Conservation (phyloP, 2,329 filamentous ascomycete genomes). For the Tolypocladium capitatum region DNA sequence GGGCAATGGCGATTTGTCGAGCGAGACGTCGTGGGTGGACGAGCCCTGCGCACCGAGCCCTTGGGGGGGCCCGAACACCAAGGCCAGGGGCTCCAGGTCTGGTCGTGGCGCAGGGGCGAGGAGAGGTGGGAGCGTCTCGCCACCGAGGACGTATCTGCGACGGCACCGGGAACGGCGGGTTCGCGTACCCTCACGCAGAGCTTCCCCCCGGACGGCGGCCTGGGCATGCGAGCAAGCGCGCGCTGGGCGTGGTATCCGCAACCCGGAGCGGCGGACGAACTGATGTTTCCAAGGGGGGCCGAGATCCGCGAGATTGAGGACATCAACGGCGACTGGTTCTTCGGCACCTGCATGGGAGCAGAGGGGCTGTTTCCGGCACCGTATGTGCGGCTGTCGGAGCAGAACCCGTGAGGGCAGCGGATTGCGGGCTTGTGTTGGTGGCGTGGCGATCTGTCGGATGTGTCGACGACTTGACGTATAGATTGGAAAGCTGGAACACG, state of each 20-base stretch:
- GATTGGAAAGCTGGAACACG: background rate
- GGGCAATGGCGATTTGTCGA: slow-evolving; percentile 57
- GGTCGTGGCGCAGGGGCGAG: slow-evolving; percentile 35
- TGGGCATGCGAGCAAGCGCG: slow-evolving; percentile 50
- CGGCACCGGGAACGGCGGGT: slow-evolving; percentile 21
- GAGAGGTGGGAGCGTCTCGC: slow-evolving; percentile 33
- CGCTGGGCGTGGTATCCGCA: slow-evolving; percentile 70
- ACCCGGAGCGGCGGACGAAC: slow-evolving; percentile 53
- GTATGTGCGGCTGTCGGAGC: slow-evolving; percentile 46
- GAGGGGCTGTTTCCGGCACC: slow-evolving; percentile 70
- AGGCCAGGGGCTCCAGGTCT: slow-evolving; percentile 28
- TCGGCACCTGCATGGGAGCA: slow-evolving; percentile 70
- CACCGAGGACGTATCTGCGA: slow-evolving; percentile 34
- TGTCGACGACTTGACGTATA: background rate
- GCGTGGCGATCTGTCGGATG: background rate
- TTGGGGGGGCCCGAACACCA: slow-evolving; percentile 22
- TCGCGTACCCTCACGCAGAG: slow-evolving; percentile 12
- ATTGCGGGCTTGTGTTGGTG: background rate
- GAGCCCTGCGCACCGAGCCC: slow-evolving; percentile 48
- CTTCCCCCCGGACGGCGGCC: slow-evolving; percentile 66
- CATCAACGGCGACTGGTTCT: slow-evolving; percentile 83
- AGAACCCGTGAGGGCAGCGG: background rate
- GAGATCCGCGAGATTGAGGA: slow-evolving; percentile 75
- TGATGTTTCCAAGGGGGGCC: slow-evolving; percentile 71
- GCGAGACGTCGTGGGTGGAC: slow-evolving; percentile 65